Percentiles rank a stretch among this genome's conserved stretches.
phyloP scores from a whole-genome alignment of 2,329 filamentous ascomycete species.

The Gremmenia infestans region DNA sequence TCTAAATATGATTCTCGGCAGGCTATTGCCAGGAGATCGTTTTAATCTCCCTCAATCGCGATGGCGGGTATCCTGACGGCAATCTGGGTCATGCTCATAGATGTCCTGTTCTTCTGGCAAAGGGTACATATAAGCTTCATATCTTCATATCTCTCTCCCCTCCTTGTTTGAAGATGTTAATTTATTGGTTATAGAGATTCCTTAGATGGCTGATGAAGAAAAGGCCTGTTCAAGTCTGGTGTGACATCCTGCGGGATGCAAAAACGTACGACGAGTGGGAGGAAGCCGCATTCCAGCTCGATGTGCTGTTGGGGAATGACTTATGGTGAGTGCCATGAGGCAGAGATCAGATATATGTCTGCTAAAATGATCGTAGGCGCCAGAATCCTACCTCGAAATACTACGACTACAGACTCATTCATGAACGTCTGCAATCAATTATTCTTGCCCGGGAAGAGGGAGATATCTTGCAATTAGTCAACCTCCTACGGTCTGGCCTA shows the following conservation, averaged over 20 bases:
- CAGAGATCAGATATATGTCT: background rate
- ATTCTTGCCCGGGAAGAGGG: conserved; percentile 63
- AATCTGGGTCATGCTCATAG: conserved; percentile 54
- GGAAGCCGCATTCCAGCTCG: conserved; percentile 75
- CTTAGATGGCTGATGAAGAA: conserved; percentile 62
- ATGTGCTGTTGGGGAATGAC: conserved; percentile 74
- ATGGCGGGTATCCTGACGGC: conserved; percentile 33
- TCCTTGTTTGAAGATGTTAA: conserved; percentile 1
- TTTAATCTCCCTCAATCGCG: background rate
- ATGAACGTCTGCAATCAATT: conserved; percentile 68
- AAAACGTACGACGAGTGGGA: conserved; percentile 81
- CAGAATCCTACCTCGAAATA: conserved; percentile 74
- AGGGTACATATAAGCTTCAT: conserved; percentile 27
- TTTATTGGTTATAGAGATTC: conserved; percentile 50
- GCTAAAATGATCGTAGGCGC: conserved; percentile 51
- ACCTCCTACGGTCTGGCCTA: conserved; percentile 71
- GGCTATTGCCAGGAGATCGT: background rate
- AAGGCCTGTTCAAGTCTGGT: conserved; percentile 59
- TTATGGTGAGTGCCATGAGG: conserved; percentile 55
- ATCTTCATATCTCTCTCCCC: background rate
- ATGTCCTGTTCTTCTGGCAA: conserved; percentile 60
- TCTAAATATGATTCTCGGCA: background rate
- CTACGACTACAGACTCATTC: conserved; percentile 84
- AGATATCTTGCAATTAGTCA: conserved; percentile 70
- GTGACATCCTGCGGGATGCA: conserved; percentile 60